Conservation (phyloP, 768 basidiomycete species). For the Mycena floridula region DNA sequence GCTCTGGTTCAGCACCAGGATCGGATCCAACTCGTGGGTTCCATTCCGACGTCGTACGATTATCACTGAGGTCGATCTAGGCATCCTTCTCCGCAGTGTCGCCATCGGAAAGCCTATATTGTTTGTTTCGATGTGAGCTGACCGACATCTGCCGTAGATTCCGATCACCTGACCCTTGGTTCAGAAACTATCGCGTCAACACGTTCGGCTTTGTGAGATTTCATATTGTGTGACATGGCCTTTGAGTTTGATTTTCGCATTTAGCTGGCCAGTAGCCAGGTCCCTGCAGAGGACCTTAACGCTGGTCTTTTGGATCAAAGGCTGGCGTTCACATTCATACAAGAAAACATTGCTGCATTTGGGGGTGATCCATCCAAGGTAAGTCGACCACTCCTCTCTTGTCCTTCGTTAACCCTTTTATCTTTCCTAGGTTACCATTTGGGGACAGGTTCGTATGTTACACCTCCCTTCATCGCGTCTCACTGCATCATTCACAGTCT, state of each 20-base stretch:
- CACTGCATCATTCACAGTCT: constrained; percentile 19
- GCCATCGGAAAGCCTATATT: constrained; percentile 44
- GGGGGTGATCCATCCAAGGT: constrained; percentile 59
- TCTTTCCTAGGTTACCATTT: constrained; percentile 43
- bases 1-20: constrained; percentile 34
- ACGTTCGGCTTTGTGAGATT: constrained; percentile 48
- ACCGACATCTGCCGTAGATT: constrained; percentile 3
- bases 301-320: constrained; percentile 57
- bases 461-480: not conserved
- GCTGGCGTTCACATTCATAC: constrained; percentile 51
- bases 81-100: constrained; percentile 42
- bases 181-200: constrained; percentile 52
- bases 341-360: constrained; percentile 58
- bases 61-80: constrained; percentile 18
- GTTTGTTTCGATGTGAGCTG: constrained; percentile 42
- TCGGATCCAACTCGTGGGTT: constrained; percentile 42
- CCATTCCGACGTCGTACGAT: not conserved
- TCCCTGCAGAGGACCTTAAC: constrained; percentile 46
- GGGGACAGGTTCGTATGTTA: constrained; percentile 37
- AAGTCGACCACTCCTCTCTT: constrained; percentile 1
- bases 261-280: constrained; percentile 41
- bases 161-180: not conserved
- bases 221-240: not conserved
- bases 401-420: not conserved
- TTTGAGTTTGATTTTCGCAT: not conserved